phyloP scores from a whole-genome alignment of 1,139 yeast species.

The Taphrina deformans region DNA sequence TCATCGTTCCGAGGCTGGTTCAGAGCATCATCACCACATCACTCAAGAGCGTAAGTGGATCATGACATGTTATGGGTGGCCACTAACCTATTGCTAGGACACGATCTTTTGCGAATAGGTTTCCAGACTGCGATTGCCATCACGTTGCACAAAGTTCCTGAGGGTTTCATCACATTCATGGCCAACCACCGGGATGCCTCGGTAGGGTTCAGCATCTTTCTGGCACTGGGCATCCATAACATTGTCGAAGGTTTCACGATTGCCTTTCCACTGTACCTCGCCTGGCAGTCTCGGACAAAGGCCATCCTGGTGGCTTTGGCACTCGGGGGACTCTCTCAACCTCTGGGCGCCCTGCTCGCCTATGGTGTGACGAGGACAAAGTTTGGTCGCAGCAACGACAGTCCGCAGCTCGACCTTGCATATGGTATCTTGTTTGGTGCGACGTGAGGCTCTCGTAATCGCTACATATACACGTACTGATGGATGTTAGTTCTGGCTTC shows the following conservation, averaged over 20 bases:
- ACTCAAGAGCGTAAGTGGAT: constrained; percentile 12
- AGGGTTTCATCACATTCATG: constrained; percentile 84
- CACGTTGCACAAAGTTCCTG: constrained; percentile 88
- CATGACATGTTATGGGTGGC: no score
- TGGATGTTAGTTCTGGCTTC: constrained; percentile 17
- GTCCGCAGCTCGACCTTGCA: constrained; percentile 39
- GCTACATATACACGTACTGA: not conserved
- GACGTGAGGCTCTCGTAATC: not conserved
- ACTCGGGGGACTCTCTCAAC: constrained; percentile 83
- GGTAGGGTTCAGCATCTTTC: constrained; percentile 75
- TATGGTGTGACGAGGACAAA: constrained; percentile 44
- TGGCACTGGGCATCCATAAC: constrained; percentile 84
- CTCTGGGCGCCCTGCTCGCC: constrained; percentile 81
- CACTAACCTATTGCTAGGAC: constrained; percentile 45
- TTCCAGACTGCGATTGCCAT: constrained; percentile 86
- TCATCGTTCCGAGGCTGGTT: not conserved
- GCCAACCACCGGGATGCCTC: constrained; percentile 72
- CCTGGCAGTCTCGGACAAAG: constrained; percentile 59
- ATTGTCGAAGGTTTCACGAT: constrained; percentile 94
- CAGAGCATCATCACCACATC: constrained; percentile 71
- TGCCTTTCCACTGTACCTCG: constrained; percentile 84
- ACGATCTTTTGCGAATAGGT: constrained; percentile 78
- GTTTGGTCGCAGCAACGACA: constrained; percentile 1
- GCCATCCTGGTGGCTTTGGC: constrained; percentile 67
- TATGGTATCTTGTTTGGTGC: constrained; percentile 36